Evolutionary conservation across 345 rosid species (phyloP).

Genomic region (Zanthoxylum bungeanum): DNA sequence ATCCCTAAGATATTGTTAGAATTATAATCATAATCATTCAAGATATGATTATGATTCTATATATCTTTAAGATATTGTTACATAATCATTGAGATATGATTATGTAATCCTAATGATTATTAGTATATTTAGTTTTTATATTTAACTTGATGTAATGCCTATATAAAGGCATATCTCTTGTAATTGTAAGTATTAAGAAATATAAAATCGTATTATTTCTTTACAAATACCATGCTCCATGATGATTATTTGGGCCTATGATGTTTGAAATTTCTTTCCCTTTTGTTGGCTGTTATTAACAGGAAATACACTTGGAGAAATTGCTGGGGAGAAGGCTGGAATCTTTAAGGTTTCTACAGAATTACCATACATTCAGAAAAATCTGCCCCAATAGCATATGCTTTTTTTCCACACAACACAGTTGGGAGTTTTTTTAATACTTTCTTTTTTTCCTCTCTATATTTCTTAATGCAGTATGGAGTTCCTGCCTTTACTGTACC

Average conservation of each 20-base stretch:
- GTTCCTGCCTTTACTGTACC: conserved; percentile 91
- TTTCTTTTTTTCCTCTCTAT: background rate
- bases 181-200: too few species aligned
- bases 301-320: conserved; percentile 93
- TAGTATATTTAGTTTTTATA: too few species aligned
- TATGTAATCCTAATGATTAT: too few species aligned
- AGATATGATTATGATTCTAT: too few species aligned
- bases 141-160: too few species aligned
- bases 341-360: conserved; percentile 73
- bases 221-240: background rate
- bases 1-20: too few species aligned
- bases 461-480: conserved; percentile 46
- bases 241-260: background rate
- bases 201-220: too few species aligned
- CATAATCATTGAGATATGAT: too few species aligned
- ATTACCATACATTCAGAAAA: conserved; percentile 1
- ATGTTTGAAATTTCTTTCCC: conserved; percentile 10
- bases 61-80: too few species aligned
- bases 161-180: too few species aligned
- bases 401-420: background rate
- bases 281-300: conserved; percentile 31
- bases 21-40: too few species aligned
- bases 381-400: conserved; percentile 11
- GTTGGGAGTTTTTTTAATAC: background rate
- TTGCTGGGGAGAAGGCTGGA: conserved; percentile 98